Conservation (phyloP, 148 eudicot genomes). For the Nepenthes gracilis region DNA sequence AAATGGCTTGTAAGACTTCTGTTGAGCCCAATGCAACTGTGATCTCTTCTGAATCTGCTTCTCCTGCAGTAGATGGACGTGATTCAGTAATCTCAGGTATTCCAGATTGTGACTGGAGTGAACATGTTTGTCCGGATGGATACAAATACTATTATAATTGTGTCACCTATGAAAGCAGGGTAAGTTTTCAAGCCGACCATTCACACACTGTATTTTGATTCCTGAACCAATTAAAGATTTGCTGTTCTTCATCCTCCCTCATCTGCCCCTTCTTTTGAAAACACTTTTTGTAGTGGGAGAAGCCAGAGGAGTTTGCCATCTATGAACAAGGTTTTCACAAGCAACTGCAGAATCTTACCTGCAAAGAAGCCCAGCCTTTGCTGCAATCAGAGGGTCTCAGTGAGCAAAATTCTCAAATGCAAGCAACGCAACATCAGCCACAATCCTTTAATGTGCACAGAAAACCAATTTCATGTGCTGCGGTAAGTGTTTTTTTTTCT, state of each 20-base stretch:
- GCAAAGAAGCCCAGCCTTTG: slow-evolving; percentile 9
- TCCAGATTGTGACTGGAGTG: slow-evolving; percentile 80
- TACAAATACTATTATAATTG: slow-evolving; percentile 65
- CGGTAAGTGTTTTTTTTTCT: slow-evolving; percentile 14
- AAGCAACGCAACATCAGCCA: slow-evolving; percentile 14
- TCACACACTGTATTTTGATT: not conserved
- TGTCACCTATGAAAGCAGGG: slow-evolving; percentile 76
- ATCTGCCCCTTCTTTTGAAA: slow-evolving; percentile 5
- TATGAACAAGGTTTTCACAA: slow-evolving; percentile 39
- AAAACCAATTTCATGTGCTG: slow-evolving; percentile 15
- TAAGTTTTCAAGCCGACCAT: slow-evolving; percentile 13
- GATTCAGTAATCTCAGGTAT: slow-evolving; percentile 15
- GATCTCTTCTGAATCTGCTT: slow-evolving; percentile 14
- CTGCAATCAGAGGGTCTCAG: slow-evolving; percentile 17
- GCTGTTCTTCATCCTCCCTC: not conserved
- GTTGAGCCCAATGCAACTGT: slow-evolving; percentile 13
- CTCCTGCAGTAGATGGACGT: slow-evolving; percentile 9
- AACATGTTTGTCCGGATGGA: slow-evolving; percentile 91
- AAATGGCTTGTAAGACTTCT: slow-evolving; percentile 11
- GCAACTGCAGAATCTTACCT: slow-evolving; percentile 14
- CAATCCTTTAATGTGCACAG: slow-evolving; percentile 11
- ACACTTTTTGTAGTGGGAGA: slow-evolving; percentile 57
- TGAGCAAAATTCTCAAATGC: slow-evolving; percentile 18
- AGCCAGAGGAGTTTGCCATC: slow-evolving; percentile 56
- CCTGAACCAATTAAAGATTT: not conserved